Conservation (phyloP, 208 protist genomes). For the Leptomonas pyrrhocoris region DNA sequence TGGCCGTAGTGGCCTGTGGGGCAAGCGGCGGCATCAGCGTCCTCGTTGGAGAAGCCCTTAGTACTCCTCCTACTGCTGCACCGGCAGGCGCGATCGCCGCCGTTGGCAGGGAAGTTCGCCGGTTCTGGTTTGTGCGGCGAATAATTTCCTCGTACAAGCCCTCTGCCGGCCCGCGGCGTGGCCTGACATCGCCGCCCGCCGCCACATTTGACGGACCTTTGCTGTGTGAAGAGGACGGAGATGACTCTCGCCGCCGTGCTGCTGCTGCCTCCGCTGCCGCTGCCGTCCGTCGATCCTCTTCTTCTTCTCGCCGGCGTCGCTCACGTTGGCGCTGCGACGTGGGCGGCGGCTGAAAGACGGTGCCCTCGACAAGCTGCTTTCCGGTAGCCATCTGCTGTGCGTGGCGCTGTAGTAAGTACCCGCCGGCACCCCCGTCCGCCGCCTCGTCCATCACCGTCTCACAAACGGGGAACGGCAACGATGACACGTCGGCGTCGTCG, state of each 20-base stretch:
- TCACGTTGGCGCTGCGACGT: conserved; percentile 2
- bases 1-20: background rate
- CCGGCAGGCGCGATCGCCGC: background rate
- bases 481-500: background rate
- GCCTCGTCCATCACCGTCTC: background rate
- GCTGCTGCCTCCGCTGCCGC: no score
- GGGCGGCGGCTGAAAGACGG: conserved; percentile 15
- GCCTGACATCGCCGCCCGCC: background rate
- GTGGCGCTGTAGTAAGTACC: conserved; percentile 51
- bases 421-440: background rate
- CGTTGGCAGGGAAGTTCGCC: conserved; percentile 21
- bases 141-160: conserved; percentile 29
- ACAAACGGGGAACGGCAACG: conserved; percentile 29
- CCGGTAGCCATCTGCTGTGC: conserved; percentile 55
- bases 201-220: no score
- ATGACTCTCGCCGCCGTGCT: background rate
- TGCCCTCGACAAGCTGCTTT: conserved; percentile 30
- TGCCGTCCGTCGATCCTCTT: background rate
- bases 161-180: conserved; percentile 14
- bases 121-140: conserved; percentile 18
- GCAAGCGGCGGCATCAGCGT: conserved; percentile 2
- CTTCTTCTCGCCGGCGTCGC: conserved; percentile 4
- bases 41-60: background rate
- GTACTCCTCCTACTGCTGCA: background rate
- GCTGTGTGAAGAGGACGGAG: no score